A percentile compares a stretch with the other conserved stretches of the same genome.
Conservation (phyloP, 176 grass and related monocot species). For the Alloteropsis semialata region DNA sequence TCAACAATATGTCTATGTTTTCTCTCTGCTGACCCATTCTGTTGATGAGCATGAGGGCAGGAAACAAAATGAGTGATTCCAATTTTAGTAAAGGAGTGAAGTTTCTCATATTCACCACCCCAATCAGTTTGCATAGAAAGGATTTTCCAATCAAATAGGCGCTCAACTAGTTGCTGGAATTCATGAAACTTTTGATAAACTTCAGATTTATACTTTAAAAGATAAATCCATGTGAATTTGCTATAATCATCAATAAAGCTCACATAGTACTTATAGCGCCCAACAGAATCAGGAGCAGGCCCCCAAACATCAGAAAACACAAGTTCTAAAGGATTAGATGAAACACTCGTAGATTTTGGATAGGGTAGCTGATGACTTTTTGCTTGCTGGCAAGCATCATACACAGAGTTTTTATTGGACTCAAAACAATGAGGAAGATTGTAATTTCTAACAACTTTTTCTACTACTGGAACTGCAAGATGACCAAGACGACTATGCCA, state of each 20-base stretch:
- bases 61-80: neutral
- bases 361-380: neutral
- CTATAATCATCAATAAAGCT: neutral
- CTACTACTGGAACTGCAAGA: neutral
- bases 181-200: neutral
- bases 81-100: neutral
- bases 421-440: neutral
- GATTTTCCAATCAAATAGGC: neutral
- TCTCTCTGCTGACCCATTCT: neutral
- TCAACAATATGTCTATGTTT: neutral
- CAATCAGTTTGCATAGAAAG: neutral
- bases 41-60: neutral
- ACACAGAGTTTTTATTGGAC: neutral
- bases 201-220: neutral
- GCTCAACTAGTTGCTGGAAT: neutral
- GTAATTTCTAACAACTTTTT: neutral
- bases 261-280: neutral
- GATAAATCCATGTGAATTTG: neutral
- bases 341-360: neutral
- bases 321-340: neutral
- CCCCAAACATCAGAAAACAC: neutral
- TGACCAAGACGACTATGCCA: neutral
- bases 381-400: neutral
- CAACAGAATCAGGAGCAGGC: neutral
- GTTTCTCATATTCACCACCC: neutral